Evolutionary conservation across 2,329 filamentous ascomycete species (phyloP).

Genomic region (Fusarium hainanense): DNA sequence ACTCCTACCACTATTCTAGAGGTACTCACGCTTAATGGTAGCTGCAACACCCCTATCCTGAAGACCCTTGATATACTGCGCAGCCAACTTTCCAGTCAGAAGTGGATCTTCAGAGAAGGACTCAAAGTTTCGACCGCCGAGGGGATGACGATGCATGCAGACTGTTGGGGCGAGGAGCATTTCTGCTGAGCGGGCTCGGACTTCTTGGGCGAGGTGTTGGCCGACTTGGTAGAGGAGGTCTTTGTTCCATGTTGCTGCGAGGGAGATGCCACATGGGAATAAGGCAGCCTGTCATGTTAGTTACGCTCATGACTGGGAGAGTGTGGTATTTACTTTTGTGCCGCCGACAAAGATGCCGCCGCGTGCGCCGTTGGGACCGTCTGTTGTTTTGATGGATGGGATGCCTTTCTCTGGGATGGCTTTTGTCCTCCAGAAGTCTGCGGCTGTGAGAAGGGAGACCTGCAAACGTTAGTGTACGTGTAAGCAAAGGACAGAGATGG

Average conservation of each 20-base stretch:
- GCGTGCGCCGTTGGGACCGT: conserved; percentile 77
- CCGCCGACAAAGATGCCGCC: conserved; percentile 76
- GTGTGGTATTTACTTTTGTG: conserved; percentile 61
- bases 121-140: conserved; percentile 89
- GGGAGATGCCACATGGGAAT: conserved; percentile 81
- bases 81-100: conserved; percentile 78
- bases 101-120: conserved; percentile 87
- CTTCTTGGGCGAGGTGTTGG: conserved; percentile 76
- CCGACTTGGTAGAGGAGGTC: conserved; percentile 76
- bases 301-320: accelerated
- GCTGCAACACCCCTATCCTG: conserved; percentile 80
- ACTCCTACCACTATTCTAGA: accelerated
- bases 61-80: conserved; percentile 76
- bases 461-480: conserved; percentile 43
- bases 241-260: conserved; percentile 83
- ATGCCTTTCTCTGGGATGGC: conserved; percentile 71
- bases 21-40: conserved; percentile 76
- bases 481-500: not conserved
- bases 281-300: conserved; percentile 69
- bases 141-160: conserved; percentile 83
- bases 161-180: conserved; percentile 81
- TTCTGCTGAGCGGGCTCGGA: conserved; percentile 77
- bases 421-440: conserved; percentile 77
- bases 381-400: conserved; percentile 73
- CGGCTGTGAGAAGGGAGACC: conserved; percentile 69